These are phyloP conservation scores for Exophiala aquamarina DNA, from an alignment of 2,329 filamentous ascomycete genomes.

Conservation along the genomic window DNA sequence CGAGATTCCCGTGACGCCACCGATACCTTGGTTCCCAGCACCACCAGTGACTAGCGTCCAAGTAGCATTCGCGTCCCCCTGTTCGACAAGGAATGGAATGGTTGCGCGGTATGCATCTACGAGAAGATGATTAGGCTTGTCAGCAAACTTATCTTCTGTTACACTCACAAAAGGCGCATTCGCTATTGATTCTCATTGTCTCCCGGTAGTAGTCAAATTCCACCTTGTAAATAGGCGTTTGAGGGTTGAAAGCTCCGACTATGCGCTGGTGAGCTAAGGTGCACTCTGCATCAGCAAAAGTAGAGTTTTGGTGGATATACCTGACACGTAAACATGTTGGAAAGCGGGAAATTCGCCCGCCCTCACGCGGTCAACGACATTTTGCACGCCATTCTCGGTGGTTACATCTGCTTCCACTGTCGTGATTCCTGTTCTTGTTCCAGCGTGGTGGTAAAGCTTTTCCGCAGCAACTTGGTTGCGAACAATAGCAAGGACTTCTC, in stretches of 20 bases:
- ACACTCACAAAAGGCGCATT: slow-evolving; percentile 5
- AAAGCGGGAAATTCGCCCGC: slow-evolving; percentile 38
- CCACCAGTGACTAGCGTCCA: slow-evolving; percentile 38
- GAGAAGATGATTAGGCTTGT: slow-evolving; percentile 1
- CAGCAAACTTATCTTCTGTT: background rate
- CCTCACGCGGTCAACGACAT: slow-evolving; percentile 38
- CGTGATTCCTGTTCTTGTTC: slow-evolving; percentile 33
- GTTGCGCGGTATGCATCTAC: slow-evolving; percentile 35
- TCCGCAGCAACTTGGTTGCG: slow-evolving; percentile 37
- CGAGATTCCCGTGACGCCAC: slow-evolving; percentile 30
- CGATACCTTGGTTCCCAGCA: slow-evolving; percentile 29
- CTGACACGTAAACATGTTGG: slow-evolving; percentile 39
- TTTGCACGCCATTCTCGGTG: slow-evolving; percentile 32
- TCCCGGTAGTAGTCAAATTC: background rate
- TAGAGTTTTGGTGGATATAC: slow-evolving; percentile 23
- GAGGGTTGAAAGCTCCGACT: slow-evolving; percentile 1
- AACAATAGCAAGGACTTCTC: slow-evolving; percentile 39
- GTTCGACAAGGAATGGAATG: slow-evolving; percentile 35
- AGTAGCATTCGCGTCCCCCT: slow-evolving; percentile 29
- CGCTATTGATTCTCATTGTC: slow-evolving; percentile 5
- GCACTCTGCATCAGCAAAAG: background rate
- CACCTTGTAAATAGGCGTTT: background rate
- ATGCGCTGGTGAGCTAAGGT: background rate
- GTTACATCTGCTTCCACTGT: slow-evolving; percentile 35
- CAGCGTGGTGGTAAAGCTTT: slow-evolving; percentile 35